Evolutionary conservation across 2,329 filamentous ascomycete species (phyloP).

Genomic region (Penicillium sp.): DNA sequence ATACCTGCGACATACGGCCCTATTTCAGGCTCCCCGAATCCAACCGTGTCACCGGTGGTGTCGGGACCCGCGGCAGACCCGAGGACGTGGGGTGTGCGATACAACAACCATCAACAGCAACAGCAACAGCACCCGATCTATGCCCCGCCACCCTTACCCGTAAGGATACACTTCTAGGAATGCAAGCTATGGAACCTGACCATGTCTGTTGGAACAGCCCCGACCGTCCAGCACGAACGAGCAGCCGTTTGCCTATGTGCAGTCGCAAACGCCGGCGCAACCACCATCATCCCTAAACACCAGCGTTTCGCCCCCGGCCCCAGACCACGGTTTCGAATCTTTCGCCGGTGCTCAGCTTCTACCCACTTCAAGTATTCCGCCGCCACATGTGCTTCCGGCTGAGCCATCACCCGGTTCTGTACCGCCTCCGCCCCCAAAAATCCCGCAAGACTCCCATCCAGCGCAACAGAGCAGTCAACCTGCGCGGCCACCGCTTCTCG

Average conservation of each 20-base stretch:
- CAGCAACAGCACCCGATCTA: slow-evolving; percentile 26
- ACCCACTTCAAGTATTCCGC: slow-evolving; percentile 14
- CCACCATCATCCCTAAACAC: slow-evolving; percentile 16
- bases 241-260: slow-evolving; percentile 18
- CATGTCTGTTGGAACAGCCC: slow-evolving; percentile 24
- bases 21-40: slow-evolving; percentile 25
- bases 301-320: slow-evolving; percentile 15
- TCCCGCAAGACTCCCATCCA: slow-evolving; percentile 39
- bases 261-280: slow-evolving; percentile 13
- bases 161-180: slow-evolving; percentile 19
- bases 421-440: slow-evolving; percentile 41
- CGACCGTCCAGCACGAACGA: slow-evolving; percentile 34
- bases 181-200: background rate
- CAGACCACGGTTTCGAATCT: slow-evolving; percentile 17
- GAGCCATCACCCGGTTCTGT: slow-evolving; percentile 15
- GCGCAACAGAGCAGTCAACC: slow-evolving; percentile 23
- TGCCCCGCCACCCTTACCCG: slow-evolving; percentile 36
- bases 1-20: slow-evolving; percentile 36
- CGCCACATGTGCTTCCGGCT: slow-evolving; percentile 23
- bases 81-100: slow-evolving; percentile 43
- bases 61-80: slow-evolving; percentile 27
- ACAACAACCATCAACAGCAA: slow-evolving; percentile 23
- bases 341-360: slow-evolving; percentile 8
- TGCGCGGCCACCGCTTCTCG: slow-evolving; percentile 12
- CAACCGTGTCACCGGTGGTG: slow-evolving; percentile 18